Conservation (phyloP, 164 flowering plant genomes). For the Dillenia turbinata region DNA sequence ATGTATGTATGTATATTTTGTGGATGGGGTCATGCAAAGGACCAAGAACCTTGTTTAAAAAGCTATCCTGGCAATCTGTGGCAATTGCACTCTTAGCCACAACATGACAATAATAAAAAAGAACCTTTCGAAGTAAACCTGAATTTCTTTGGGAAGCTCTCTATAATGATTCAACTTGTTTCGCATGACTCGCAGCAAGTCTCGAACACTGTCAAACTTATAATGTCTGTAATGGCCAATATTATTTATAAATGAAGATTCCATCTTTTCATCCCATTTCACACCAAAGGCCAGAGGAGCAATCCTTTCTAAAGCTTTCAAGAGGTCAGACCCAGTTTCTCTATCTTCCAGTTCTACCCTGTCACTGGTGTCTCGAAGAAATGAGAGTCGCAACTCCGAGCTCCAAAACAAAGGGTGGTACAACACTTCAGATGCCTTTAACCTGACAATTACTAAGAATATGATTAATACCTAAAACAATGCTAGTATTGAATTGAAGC, state of each 20-base stretch:
- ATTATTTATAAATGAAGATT: conserved; percentile 42
- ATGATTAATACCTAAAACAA: not conserved
- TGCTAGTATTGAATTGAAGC: too few relatives aligned
- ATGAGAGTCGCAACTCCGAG: conserved; percentile 59
- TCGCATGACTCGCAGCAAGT: conserved; percentile 62
- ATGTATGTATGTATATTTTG: too few relatives aligned
- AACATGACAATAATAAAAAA: too few relatives aligned
- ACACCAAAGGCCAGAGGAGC: conserved; percentile 50
- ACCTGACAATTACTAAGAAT: conserved; percentile 31
- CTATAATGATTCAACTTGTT: conserved; percentile 73
- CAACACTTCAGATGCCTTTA: conserved; percentile 49
- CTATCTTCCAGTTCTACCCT: conserved; percentile 68
- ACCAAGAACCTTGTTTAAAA: too few relatives aligned
- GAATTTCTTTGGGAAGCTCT: conserved; percentile 63
- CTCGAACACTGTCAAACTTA: conserved; percentile 61
- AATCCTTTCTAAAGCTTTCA: conserved; percentile 48
- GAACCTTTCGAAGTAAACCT: conserved; percentile 15
- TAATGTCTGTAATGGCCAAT: conserved; percentile 69
- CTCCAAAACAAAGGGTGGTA: conserved; percentile 76
- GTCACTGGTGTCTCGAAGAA: conserved; percentile 76
- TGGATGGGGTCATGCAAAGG: too few relatives aligned
- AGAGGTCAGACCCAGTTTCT: conserved; percentile 40
- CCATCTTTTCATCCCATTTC: conserved; percentile 80
- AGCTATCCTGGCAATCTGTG: too few relatives aligned
- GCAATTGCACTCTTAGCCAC: too few relatives aligned